Evolutionary conservation across 2,329 filamentous ascomycete genomes (phyloP), one percentile per base, ranked within the genome.

Genomic region (Elsinoe necatrix): DNA sequence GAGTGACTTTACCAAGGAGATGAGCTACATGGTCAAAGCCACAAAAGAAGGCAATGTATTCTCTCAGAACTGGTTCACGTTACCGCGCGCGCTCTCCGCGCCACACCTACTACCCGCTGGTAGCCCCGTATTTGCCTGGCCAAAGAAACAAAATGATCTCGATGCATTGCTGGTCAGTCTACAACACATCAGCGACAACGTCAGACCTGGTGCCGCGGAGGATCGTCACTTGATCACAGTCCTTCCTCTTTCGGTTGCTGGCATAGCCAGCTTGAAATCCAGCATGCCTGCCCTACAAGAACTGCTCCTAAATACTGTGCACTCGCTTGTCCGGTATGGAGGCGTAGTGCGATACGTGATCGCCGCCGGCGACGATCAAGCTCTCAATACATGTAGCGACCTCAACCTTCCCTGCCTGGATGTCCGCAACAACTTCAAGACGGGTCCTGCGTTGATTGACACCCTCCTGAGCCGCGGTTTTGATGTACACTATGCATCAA

Each of bases 341-440:
- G 41, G 41, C 52, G 61, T 63, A 54, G 63, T 65, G 3, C 39
- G 55, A 56, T 68, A 66, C 55, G 67, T 67, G 20, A 63, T 64
- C 27, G 56, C 61, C 51, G 4, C 66, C 67, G 56, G 61, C 63
- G 12, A 67, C 62, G 16, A 68, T 48, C 37, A 31, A 9, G 35
- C 39, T 25, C 41, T 45, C 21, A 12, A 45, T 9, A 25, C 21
- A 9, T 45, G 41, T 20, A 45, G 12, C 20, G 21, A 27, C 2
- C 41, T 45, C 21, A 45, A 45, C 11, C 41, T 45, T 12, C 41
- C 41, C 7, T 45, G 41, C 20, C n/a, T 45, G 6, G 41, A 45
- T 18, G 41, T 45, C 21, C 41, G 41, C 20, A 45, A 45, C 9
- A 25, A 9, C 3, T 25, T 23, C 41, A 45, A 45, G 18, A 11